phyloP scores from a whole-genome alignment of 2,329 filamentous ascomycete species.

The Phialocephala subalpina region DNA sequence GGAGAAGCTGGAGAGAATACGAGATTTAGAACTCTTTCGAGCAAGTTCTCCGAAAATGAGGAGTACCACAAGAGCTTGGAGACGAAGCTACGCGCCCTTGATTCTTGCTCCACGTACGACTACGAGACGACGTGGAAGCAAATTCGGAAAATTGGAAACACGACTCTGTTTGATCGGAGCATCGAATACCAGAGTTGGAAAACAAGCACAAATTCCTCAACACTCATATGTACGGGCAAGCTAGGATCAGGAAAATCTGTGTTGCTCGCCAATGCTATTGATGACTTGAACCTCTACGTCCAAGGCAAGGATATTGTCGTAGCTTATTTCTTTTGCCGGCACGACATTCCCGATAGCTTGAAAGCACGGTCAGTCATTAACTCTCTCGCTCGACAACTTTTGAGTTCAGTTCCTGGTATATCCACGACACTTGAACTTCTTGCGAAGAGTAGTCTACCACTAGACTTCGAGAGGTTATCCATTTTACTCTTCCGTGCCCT shows the following conservation, averaged over 20 bases:
- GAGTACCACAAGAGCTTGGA: conserved; percentile 25
- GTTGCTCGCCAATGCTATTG: conserved; percentile 52
- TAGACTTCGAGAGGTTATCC: conserved; percentile 35
- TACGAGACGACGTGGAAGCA: conserved; percentile 52
- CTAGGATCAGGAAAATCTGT: conserved; percentile 56
- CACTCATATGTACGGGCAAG: conserved; percentile 49
- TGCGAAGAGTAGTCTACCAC: not conserved
- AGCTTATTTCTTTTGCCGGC: conserved; percentile 46
- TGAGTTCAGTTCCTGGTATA: conserved; percentile 26
- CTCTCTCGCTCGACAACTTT: conserved; percentile 47
- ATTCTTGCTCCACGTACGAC: conserved; percentile 52
- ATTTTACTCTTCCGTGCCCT: conserved; percentile 35
- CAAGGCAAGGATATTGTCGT: too few relatives aligned
- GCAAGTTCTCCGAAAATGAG: conserved; percentile 30
- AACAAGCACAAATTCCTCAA: conserved; percentile 33
- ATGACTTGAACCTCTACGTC: conserved; percentile 35
- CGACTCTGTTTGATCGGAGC: conserved; percentile 31
- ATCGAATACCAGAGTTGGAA: conserved; percentile 44
- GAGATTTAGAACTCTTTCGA: conserved; percentile 36
- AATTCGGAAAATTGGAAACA: conserved; percentile 48
- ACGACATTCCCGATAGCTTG: conserved; percentile 44
- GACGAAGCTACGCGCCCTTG: conserved; percentile 42
- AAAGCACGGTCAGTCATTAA: conserved; percentile 44
- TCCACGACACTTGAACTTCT: too few relatives aligned
- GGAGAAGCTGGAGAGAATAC: conserved; percentile 38